Evolutionary conservation across 768 basidiomycete species (phyloP).

Genomic region (Termitomyces sp.): DNA sequence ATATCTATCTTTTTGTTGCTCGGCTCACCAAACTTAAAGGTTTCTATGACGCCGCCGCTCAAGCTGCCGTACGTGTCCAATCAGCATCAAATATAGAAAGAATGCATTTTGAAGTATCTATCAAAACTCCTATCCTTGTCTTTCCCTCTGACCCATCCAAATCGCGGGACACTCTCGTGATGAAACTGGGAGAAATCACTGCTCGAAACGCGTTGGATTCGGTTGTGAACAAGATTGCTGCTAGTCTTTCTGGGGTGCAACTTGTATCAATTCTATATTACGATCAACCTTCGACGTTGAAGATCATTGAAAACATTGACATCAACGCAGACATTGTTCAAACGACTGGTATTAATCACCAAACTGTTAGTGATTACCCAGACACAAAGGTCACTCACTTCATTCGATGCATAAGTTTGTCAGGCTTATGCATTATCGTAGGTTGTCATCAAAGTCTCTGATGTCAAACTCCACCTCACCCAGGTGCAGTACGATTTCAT

Average conservation of each 20-base stretch:
- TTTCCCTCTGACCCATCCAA: constrained; percentile 70
- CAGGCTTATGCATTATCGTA: constrained; percentile 26
- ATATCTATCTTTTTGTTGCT: constrained; percentile 77
- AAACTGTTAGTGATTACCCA: constrained; percentile 52
- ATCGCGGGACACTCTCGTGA: constrained; percentile 67
- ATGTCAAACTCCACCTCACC: constrained; percentile 81
- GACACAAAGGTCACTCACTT: constrained; percentile 72
- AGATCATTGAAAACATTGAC: constrained; percentile 91
- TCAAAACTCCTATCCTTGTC: constrained; percentile 90
- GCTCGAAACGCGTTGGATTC: constrained; percentile 75
- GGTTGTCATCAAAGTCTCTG: constrained; percentile 75
- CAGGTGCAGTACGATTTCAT: constrained; percentile 80
- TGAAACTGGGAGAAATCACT: constrained; percentile 86
- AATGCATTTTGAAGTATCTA: constrained; percentile 88
- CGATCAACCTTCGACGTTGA: constrained; percentile 53
- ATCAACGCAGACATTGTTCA: constrained; percentile 71
- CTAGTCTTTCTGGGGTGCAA: constrained; percentile 81
- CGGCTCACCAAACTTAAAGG: constrained; percentile 91
- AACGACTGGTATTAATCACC: constrained; percentile 51
- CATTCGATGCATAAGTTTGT: neutral
- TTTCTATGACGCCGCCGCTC: constrained; percentile 90
- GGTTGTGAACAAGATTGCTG: constrained; percentile 57
- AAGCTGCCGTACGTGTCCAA: constrained; percentile 76
- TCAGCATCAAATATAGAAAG: constrained; percentile 89
- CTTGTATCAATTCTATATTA: constrained; percentile 68